Evolutionary conservation across 2,329 filamentous ascomycete genomes (phyloP), one percentile per base, ranked within the genome.

Genomic region (Diaporthe humulicola): DNA sequence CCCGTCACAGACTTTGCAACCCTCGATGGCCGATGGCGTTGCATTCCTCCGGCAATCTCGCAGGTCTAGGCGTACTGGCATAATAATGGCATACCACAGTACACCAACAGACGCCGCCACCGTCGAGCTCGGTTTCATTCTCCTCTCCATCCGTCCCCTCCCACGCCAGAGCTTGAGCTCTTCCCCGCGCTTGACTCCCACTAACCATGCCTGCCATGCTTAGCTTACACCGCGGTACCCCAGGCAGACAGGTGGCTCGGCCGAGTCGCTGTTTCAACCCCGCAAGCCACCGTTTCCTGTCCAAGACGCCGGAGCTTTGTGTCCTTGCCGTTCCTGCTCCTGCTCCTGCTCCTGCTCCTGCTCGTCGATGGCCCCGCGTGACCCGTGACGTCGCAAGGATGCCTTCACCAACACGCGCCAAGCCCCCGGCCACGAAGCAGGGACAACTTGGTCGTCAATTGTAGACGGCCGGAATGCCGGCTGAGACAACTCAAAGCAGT

Each of bases 241-340:
- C 60, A 36, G 40, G 40, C 60, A 66, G 22, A 33, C 28, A 48
- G 61, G 28, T 67, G 42, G 42, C 28, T 67, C 61, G 61, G 61
- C 42, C 61, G 61, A 50, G 61, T 67, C 61, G 19, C 30, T 25
- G 61, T 66, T 66, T 66, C 61, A 66, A 66, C 61, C 61, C 61
- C 61, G 42, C 40, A 45, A 50, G 10, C 28, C 4, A 66, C 40
- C 61, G 42, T 66, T 50, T 66, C 17, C 25, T 28, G 40, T 48
- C 19, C 33, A 19, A 25, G 40, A 33, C 12, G n/a, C 28, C 40
- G 28, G 60, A 45, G 22, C 57, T 40, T 40, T 64, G n/a, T 30
- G 38, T 64, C 58, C 58, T 64, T 17, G 17, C 38, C 36, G 6
- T 30, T 45, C 58, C 25, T 7, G 19, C 40, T 19, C 38, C 22